Conservation (phyloP, 345 rosid genomes). For the Dipteronia dyeriana region DNA sequence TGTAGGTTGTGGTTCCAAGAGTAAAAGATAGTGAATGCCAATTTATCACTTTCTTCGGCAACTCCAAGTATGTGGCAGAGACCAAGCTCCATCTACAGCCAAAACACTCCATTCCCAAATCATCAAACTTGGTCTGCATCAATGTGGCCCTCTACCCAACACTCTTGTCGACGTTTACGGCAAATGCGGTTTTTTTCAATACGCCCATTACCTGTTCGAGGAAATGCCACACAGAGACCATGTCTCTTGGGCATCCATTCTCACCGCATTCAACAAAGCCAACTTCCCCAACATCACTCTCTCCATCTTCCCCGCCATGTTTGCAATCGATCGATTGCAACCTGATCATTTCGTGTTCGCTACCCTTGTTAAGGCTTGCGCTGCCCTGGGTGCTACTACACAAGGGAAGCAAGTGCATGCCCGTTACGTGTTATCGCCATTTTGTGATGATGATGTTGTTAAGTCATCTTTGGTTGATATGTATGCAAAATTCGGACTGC, state of each 20-base stretch:
- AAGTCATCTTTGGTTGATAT: constrained; percentile 78
- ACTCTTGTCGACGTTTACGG: constrained; percentile 50
- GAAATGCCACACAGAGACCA: constrained; percentile 67
- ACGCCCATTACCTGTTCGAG: constrained; percentile 54
- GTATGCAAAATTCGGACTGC: constrained; percentile 66
- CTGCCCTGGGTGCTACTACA: constrained; percentile 46
- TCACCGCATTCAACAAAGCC: constrained; percentile 57
- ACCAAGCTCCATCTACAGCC: constrained; percentile 29
- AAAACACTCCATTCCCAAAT: constrained; percentile 52
- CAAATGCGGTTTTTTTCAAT: constrained; percentile 45
- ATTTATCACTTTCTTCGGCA: constrained; percentile 42
- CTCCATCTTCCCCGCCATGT: constrained; percentile 45
- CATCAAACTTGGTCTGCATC: constrained; percentile 48
- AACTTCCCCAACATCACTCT: constrained; percentile 50
- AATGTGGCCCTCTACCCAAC: constrained; percentile 39
- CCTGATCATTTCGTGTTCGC: constrained; percentile 73
- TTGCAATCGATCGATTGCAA: constrained; percentile 30
- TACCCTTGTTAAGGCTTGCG: constrained; percentile 63
- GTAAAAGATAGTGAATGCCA: constrained; percentile 41
- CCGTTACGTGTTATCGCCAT: constrained; percentile 45
- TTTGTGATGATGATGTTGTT: constrained; percentile 55
- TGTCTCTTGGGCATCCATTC: constrained; percentile 71
- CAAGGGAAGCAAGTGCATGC: constrained; percentile 74
- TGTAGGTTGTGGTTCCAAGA: background rate
- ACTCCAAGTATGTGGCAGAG: constrained; percentile 44